phyloP scores from a whole-genome alignment of 225 moss, liverwort and hornwort species.

The Thuidium tamariscinum region DNA sequence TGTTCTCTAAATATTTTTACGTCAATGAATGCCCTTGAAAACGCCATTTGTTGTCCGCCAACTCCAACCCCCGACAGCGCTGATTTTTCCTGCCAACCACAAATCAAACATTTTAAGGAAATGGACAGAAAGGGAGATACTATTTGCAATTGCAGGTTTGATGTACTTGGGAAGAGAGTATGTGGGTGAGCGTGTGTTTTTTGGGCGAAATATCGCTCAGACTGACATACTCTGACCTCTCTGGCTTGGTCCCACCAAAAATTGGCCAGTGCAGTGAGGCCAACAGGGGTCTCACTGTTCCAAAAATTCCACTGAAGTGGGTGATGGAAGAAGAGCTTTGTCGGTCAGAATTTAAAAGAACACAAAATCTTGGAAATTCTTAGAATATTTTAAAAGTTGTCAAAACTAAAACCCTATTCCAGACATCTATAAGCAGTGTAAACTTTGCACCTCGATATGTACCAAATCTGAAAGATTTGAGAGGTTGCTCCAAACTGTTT shows the following conservation, averaged over 20 bases:
- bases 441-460: neutral
- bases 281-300: neutral
- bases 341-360: neutral
- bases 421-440: neutral
- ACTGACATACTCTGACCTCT: neutral
- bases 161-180: neutral
- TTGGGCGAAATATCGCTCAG: neutral
- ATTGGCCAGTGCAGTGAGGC: neutral
- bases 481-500: neutral
- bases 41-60: slow-evolving; percentile 62
- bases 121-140: neutral
- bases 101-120: neutral
- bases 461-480: neutral
- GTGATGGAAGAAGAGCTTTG: neutral
- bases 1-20: slow-evolving; percentile 33
- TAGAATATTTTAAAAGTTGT: neutral
- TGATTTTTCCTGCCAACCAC: slow-evolving; percentile 32
- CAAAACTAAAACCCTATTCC: neutral
- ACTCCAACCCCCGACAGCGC: slow-evolving; percentile 76
- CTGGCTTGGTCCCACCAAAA: neutral
- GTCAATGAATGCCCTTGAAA: slow-evolving; percentile 59
- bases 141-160: neutral
- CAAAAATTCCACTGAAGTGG: neutral
- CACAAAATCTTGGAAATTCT: no score
- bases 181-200: neutral